Evolutionary conservation across 2,329 filamentous ascomycete species (phyloP).

Genomic region (Phyllosticta citribraziliensis): DNA sequence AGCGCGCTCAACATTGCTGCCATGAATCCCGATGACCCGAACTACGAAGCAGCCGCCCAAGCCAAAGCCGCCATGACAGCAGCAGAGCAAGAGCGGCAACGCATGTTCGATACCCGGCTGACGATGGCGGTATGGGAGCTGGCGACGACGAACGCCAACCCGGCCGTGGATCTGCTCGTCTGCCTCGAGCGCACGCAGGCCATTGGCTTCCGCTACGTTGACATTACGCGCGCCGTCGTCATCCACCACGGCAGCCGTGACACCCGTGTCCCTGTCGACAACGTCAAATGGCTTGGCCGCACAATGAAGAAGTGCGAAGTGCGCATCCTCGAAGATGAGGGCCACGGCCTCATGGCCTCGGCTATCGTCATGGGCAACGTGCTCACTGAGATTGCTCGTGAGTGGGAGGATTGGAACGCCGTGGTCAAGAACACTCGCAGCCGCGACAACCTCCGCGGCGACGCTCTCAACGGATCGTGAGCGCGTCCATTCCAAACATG

Average conservation of each 20-base stretch:
- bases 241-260: constrained; percentile 92
- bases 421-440: constrained; percentile 12
- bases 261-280: constrained; percentile 85
- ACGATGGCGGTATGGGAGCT: constrained; percentile 93
- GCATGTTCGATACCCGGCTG: constrained; percentile 70
- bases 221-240: constrained; percentile 82
- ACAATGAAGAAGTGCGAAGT: constrained; percentile 92
- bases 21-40: constrained; percentile 19
- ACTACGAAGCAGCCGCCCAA: constrained; percentile 21
- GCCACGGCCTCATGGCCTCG: constrained; percentile 92
- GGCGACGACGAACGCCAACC: constrained; percentile 83
- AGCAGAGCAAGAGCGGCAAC: constrained; percentile 61
- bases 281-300: constrained; percentile 88
- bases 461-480: constrained; percentile 1
- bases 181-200: constrained; percentile 84
- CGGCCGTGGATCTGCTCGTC: constrained; percentile 83
- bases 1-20: constrained; percentile 23
- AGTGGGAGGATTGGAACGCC: constrained; percentile 53
- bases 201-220: constrained; percentile 94
- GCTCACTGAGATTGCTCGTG: constrained; percentile 85
- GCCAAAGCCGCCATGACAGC: constrained; percentile 47
- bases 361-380: constrained; percentile 87
- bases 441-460: constrained; percentile 5
- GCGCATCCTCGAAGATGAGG: constrained; percentile 78
- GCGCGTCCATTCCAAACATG: not conserved